Evolutionary conservation across 768 basidiomycete genomes (phyloP), one percentile per base, ranked within the genome.

Genomic region (Gyrodon lividus): DNA sequence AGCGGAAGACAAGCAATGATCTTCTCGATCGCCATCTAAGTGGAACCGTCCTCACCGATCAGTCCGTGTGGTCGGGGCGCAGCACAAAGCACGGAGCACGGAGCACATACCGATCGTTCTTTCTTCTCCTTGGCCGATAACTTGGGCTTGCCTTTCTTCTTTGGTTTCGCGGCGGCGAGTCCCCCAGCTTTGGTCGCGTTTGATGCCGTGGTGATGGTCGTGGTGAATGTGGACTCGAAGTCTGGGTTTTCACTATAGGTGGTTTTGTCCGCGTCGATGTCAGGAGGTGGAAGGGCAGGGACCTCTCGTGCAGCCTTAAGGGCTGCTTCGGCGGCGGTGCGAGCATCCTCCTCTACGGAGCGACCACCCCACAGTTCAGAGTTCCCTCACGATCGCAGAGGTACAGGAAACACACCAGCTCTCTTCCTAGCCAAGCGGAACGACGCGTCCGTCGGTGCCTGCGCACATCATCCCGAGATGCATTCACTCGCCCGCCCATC

Each of bases 61-160:
- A 30, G 30, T 33, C 2, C 7, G 12, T 12, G 2, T 6, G 9
- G 14, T 20, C 7, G 12, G 20, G 3, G 30, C 35, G n/a, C 7
- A 17, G 35, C 35, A 31, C n/a, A 39, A 42, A 42, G 7, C 6
- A n/a, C 35, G n/a, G 2, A 17, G 35, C 35, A 31, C n/a, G 40
- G 40, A 42, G 7, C 6, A 60, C 81, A 56, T 50, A 90, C 90
- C 62, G 78, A 80, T 33, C 88, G 78, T 58, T 92, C 89, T 68
- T 87, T 90, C 77, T 85, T 92, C 72, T 92, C 89, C 65, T 87
- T 91, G 10, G 83, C 80, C 1, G 82, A 80, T 68, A 89, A 41
- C 65, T 88, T 89, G 6, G 78, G 72, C 62, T 90, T 92, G 1
- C 65, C 72, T 55, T 84, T 82, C 66, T 83, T 74, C 58, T 68